A percentile compares a stretch with the other conserved stretches of the same genome.
phyloP scores from a whole-genome alignment of 169 alveolate genomes.

The Babesia gibsoni region DNA sequence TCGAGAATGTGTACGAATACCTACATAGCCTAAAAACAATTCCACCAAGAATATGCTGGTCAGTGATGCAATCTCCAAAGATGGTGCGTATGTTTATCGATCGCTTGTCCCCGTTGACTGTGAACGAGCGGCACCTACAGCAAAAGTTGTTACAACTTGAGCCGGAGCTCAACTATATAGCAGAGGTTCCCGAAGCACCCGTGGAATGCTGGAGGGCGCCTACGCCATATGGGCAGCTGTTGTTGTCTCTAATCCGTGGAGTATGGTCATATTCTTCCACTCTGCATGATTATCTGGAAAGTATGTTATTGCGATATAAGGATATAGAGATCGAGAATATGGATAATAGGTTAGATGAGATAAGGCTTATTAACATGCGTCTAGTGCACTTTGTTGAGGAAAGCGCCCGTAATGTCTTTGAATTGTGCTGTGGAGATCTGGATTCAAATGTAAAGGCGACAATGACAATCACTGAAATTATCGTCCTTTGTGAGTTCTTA shows the following conservation, averaged over 20 bases:
- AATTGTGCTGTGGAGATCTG: slow-evolving; percentile 13
- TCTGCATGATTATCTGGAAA: neutral
- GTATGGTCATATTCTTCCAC: neutral
- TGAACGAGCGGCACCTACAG: slow-evolving; percentile 35
- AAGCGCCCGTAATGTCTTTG: neutral
- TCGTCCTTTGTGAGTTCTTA: slow-evolving; percentile 1
- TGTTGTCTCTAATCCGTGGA: slow-evolving; percentile 22
- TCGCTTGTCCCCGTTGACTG: slow-evolving; percentile 35
- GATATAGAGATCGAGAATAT: neutral
- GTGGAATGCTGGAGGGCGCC: slow-evolving; percentile 37
- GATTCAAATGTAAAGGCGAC: neutral
- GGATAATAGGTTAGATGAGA: neutral
- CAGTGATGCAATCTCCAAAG: slow-evolving; percentile 32
- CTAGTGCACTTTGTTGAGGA: neutral
- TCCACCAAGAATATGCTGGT: slow-evolving; percentile 46
- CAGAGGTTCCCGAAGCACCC: neutral
- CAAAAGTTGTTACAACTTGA: slow-evolving; percentile 25
- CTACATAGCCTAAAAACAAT: slow-evolving; percentile 7
- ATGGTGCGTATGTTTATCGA: slow-evolving; percentile 33
- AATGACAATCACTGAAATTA: neutral
- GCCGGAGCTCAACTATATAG: slow-evolving; percentile 13
- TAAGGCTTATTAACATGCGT: neutral
- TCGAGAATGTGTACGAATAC: slow-evolving; percentile 30
- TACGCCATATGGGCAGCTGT: slow-evolving; percentile 32
- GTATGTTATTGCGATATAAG: neutral